These are phyloP conservation scores for Malania oleifera DNA, from an alignment of 164 flowering plant genomes.

Conservation along the genomic window DNA sequence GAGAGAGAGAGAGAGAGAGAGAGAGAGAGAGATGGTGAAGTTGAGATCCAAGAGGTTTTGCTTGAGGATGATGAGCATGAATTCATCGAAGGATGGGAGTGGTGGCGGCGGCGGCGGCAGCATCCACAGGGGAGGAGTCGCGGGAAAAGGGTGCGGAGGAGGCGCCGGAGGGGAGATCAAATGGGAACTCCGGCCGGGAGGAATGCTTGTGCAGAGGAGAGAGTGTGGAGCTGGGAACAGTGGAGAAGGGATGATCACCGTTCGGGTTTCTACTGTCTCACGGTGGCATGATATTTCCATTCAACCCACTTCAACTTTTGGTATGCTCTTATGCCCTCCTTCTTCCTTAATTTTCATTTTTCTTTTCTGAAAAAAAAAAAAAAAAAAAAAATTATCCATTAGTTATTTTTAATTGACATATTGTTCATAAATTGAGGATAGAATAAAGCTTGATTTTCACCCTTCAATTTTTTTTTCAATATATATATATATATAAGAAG, in stretches of 20 bases:
- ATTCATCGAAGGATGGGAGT: conserved; percentile 36
- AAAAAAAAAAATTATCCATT: too few relatives aligned
- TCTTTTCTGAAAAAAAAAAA: too few relatives aligned
- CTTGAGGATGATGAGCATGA: too few relatives aligned
- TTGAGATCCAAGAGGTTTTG: conserved; percentile 57
- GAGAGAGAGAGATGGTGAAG: conserved; percentile 40
- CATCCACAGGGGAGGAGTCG: too few relatives aligned
- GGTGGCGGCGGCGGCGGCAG: conserved; percentile 9
- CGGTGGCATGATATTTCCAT: conserved; percentile 67
- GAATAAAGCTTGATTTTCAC: too few relatives aligned
- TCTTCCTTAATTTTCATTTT: neutral
- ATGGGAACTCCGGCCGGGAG: conserved; percentile 89
- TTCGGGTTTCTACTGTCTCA: conserved; percentile 60
- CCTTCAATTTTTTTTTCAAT: too few relatives aligned
- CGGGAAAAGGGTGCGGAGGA: conserved; percentile 12
- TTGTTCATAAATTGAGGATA: too few relatives aligned
- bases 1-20: conserved; percentile 15
- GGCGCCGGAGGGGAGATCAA: conserved; percentile 47
- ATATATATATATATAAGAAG: too few relatives aligned
- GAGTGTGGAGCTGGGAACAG: conserved; percentile 28
- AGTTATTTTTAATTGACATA: too few relatives aligned
- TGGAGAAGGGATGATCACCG: conserved; percentile 44
- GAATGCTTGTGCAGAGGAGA: conserved; percentile 91
- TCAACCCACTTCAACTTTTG: conserved; percentile 78
- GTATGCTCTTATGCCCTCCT: conserved; percentile 26